Conservation (phyloP, 2,329 filamentous ascomycete genomes). For the Elsinoe arachidis region DNA sequence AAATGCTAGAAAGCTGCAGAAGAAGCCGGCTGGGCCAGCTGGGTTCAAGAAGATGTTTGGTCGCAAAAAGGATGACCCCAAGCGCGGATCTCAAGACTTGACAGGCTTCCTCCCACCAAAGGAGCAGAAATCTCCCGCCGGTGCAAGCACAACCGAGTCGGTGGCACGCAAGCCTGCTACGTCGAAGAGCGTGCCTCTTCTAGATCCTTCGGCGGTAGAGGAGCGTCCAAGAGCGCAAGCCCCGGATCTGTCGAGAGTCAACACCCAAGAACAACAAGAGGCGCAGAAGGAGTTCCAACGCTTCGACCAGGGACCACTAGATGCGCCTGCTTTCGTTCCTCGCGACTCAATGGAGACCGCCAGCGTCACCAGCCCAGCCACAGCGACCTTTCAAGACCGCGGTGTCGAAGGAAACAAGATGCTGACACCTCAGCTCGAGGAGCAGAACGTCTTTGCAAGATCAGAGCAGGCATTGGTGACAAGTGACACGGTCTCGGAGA, state of each 20-base stretch:
- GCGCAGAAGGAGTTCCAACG: slow-evolving; percentile 54
- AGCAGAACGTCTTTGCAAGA: slow-evolving; percentile 5
- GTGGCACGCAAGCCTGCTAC: not conserved
- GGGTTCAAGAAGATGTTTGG: slow-evolving; percentile 59
- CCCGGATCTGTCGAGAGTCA: slow-evolving; percentile 35
- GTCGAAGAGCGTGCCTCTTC: not conserved
- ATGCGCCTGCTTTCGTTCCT: slow-evolving; percentile 78
- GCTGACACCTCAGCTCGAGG: slow-evolving; percentile 1
- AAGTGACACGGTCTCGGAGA: slow-evolving; percentile 7
- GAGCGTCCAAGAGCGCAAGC: slow-evolving; percentile 4
- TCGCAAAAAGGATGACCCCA: slow-evolving; percentile 49
- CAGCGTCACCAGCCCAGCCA: slow-evolving; percentile 6
- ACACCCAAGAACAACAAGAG: slow-evolving; percentile 44
- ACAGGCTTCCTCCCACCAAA: slow-evolving; percentile 18
- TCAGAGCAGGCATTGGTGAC: slow-evolving; percentile 11
- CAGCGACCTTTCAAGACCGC: slow-evolving; percentile 7
- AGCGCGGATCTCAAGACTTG: slow-evolving; percentile 14
- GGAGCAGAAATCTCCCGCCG: not conserved
- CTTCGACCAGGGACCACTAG: slow-evolving; percentile 87
- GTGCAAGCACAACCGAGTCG: not conserved
- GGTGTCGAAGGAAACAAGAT: slow-evolving; percentile 11
- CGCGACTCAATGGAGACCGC: slow-evolving; percentile 25
- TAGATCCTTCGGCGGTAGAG: not conserved
- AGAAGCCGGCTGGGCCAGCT: slow-evolving; percentile 38
- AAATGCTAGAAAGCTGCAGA: slow-evolving; percentile 27